Base-by-base conservation (phyloP, 1,284 basidiomycete genomes). In the Leccinum solheimii region DNA sequence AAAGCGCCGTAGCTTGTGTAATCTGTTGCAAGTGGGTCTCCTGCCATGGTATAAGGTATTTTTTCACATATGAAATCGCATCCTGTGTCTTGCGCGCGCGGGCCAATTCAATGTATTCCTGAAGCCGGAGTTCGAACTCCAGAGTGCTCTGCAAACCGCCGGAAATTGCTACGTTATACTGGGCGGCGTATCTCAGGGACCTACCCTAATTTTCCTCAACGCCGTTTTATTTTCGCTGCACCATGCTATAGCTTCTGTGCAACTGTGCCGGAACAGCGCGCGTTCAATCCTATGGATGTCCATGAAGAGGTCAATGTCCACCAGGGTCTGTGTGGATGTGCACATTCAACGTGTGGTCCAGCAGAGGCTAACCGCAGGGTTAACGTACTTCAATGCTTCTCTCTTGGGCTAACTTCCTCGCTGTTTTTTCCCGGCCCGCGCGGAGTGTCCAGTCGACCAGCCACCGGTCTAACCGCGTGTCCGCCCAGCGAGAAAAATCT, bases 141-240 rank as follows among this genome's bases (percentile, higher is more conserved):
- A 99, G 84, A 14, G 94, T 90, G 76, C 91, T 95, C 93, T 97
- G 76, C 40, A 61, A 59, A 58, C 58, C 34, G 26, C 26, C 67
- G 64, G 64, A 62, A 63, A 63, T 63, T 61, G 59, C 55, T 67
- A 45, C 38, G 57, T 56, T 55, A 60, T 57, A 56, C 57, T 50
- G 60, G 58, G 55, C 9, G 32, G 51, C 58, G 51, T 59, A 61
- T 43, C 55, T 58, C 64, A 54, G 55, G 59, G 54, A 71, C 82
- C 65, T 61, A 90, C 95, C 82, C 93, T 95, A 70, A 90, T 86
- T 80, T 98, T 98, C 62, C 94, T 88, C 60, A 99, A 82, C 8
- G 92, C 90, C 32, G 87, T 85, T 75, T 97, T 93, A 78, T 99
- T 98, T 81, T 99, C 97, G 62, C 86, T 94, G 69, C 96, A 98